Evolutionary conservation across 495 filamentous ascomycete genomes (phyloP).

Genomic region (Penicillium cinerascens): DNA sequence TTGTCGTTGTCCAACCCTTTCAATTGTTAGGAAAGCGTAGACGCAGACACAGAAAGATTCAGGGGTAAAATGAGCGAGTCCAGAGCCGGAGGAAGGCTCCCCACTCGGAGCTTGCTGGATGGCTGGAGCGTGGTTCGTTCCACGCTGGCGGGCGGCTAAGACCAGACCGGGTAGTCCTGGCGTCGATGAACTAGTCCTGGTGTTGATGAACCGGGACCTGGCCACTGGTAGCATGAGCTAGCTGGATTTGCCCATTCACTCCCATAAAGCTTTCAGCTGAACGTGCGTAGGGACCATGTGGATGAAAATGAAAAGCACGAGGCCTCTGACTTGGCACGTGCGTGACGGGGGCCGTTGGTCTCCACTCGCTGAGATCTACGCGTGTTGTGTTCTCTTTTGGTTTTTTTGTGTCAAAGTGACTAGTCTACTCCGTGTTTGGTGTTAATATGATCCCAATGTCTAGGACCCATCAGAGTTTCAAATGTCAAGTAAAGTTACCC

Average conservation of each 20-base stretch:
- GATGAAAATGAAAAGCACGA: not conserved
- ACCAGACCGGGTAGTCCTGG: conserved; percentile 10
- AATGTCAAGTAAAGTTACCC: too few species aligned
- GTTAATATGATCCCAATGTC: too few species aligned
- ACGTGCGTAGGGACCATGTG: not conserved
- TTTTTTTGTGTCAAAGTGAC: too few species aligned
- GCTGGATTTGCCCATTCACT: not conserved
- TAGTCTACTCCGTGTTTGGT: too few species aligned
- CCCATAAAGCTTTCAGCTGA: not conserved
- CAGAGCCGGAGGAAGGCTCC: conserved; percentile 10
- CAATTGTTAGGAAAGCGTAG: too few species aligned
- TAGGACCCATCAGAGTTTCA: too few species aligned
- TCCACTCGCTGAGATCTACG: not conserved
- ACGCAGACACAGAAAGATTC: conserved; percentile 11
- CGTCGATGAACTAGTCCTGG: conserved; percentile 12
- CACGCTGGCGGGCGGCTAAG: conserved; percentile 15
- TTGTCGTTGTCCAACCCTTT: not conserved
- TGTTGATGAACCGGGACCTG: conserved; percentile 12
- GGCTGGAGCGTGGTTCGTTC: conserved; percentile 10
- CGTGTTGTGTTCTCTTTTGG: not conserved
- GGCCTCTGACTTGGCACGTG: conserved; percentile 6
- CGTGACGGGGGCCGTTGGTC: conserved; percentile 11
- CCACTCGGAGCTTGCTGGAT: conserved; percentile 22
- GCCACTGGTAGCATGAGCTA: not conserved
- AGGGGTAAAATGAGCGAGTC: conserved; percentile 26